A percentile compares a stretch with the other conserved stretches of the same genome.
phyloP scores from a whole-genome alignment of 2,329 filamentous ascomycete genomes.

The Aureobasidium sp. region DNA sequence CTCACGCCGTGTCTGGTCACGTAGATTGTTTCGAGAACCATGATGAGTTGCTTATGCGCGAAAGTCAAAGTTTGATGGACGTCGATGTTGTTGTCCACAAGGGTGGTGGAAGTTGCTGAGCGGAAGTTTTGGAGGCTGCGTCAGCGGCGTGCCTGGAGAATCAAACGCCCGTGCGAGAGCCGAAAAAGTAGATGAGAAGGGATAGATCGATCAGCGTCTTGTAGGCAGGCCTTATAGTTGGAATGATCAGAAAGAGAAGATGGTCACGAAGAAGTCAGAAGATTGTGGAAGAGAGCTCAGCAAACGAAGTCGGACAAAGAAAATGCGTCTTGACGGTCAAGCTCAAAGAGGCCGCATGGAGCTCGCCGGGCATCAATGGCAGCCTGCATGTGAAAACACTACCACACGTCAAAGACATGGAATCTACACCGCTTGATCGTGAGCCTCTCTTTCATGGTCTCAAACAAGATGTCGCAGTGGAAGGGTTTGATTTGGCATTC shows the following conservation, averaged over 20 bases:
- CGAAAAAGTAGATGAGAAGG: conserved; percentile 5
- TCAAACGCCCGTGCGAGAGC: conserved; percentile 6
- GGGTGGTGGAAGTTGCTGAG: conserved; percentile 4
- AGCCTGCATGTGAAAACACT: conserved; percentile 4
- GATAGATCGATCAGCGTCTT: neutral
- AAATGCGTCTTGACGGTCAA: neutral
- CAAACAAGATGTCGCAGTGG: no score
- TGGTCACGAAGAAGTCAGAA: neutral
- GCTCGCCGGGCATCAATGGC: neutral
- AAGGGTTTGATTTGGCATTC: neutral
- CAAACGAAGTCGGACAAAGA: conserved; percentile 5
- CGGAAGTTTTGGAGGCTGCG: conserved; percentile 14
- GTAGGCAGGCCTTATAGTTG: neutral
- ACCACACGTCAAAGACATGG: neutral
- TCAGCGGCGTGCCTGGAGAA: conserved; percentile 9
- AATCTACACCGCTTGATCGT: conserved; percentile 1
- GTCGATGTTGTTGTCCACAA: conserved; percentile 8
- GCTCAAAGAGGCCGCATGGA: neutral
- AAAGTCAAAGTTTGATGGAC: neutral
- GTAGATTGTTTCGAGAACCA: conserved; percentile 43
- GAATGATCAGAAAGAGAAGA: neutral
- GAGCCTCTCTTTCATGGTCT: neutral
- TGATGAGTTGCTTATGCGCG: conserved; percentile 16
- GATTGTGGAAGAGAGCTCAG: neutral
- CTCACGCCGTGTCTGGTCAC: conserved; percentile 46